Percentiles rank a stretch among this genome's conserved stretches.
Conservation (phyloP, 345 rosid genomes). For the Psidium guajava region DNA sequence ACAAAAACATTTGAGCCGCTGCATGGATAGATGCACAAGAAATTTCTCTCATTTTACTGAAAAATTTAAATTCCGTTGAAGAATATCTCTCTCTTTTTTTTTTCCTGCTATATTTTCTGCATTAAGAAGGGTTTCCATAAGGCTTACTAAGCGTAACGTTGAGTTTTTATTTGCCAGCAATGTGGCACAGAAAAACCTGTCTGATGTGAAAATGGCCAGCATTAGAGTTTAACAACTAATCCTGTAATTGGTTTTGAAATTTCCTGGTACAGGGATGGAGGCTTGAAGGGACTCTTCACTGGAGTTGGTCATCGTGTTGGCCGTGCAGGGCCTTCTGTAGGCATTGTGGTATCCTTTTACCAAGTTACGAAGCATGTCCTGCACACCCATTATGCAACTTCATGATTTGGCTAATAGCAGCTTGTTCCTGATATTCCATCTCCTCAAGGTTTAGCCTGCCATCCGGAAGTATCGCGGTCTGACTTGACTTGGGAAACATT, state of each 20-base stretch:
- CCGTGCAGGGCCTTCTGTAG: conserved; percentile 92
- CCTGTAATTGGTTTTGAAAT: not conserved
- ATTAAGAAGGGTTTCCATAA: not conserved
- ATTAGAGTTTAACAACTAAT: not conserved
- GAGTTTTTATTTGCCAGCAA: not conserved
- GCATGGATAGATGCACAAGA: not conserved
- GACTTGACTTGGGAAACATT: not conserved
- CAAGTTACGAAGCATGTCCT: conserved; percentile 73
- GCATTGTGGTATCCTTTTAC: conserved; percentile 86
- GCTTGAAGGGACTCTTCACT: conserved; percentile 72
- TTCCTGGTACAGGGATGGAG: conserved; percentile 50
- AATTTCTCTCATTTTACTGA: not conserved
- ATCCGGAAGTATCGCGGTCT: not conserved
- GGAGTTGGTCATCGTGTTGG: conserved; percentile 92
- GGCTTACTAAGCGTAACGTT: not conserved
- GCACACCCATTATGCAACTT: conserved; percentile 26
- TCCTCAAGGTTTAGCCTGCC: not conserved
- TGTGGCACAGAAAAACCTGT: not conserved
- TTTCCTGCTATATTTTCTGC: not conserved
- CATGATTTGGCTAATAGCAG: conserved; percentile 4
- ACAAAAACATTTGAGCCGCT: not conserved
- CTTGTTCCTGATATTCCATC: not conserved
- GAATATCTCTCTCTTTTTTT: not conserved
- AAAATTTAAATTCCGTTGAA: not conserved
- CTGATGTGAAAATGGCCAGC: not conserved